These are phyloP conservation scores for Lachnellula occidentalis DNA, from an alignment of 2,329 filamentous ascomycete genomes.

Conservation along the genomic window DNA sequence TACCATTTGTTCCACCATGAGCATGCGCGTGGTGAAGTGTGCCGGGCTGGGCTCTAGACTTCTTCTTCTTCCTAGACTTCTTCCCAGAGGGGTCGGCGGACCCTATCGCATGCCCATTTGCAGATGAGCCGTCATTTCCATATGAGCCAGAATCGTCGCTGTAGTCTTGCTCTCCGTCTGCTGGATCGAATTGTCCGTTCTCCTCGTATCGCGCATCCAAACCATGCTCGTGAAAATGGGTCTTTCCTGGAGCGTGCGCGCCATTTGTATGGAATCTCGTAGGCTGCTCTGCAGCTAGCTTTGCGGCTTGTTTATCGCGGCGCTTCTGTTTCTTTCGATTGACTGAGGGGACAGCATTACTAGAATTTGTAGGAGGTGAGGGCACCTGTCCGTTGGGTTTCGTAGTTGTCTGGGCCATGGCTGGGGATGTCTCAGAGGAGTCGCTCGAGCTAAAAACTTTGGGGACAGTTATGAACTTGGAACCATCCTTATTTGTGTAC, in stretches of 20 bases:
- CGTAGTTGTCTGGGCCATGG: constrained; percentile 30
- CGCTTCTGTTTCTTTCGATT: constrained; percentile 97
- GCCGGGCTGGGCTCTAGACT: constrained; percentile 23
- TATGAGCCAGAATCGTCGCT: constrained; percentile 44
- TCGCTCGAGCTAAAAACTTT: constrained; percentile 46
- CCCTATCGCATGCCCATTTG: constrained; percentile 28
- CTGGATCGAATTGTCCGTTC: constrained; percentile 36
- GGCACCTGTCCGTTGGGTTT: constrained; percentile 29
- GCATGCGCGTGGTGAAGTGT: constrained; percentile 13
- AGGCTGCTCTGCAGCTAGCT: constrained; percentile 29
- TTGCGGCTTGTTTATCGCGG: constrained; percentile 61
- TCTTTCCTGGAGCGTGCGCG: constrained; percentile 15
- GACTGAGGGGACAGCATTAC: constrained; percentile 45
- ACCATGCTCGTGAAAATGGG: constrained; percentile 25
- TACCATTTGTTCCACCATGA: constrained; percentile 21
- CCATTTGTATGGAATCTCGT: constrained; percentile 18
- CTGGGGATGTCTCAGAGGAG: constrained; percentile 48
- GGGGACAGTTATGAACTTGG: constrained; percentile 62
- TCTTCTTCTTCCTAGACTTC: constrained; percentile 38
- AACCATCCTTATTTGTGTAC: constrained; percentile 64
- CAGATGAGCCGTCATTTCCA: constrained; percentile 27
- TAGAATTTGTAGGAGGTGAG: constrained; percentile 22
- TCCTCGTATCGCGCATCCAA: constrained; percentile 25
- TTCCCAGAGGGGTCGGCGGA: constrained; percentile 25
- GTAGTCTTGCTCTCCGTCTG: constrained; percentile 49